Percentiles rank a stretch among this genome's conserved stretches.
phyloP scores from a whole-genome alignment of 2,329 filamentous ascomycete species.

The Aureobasidium sp. region DNA sequence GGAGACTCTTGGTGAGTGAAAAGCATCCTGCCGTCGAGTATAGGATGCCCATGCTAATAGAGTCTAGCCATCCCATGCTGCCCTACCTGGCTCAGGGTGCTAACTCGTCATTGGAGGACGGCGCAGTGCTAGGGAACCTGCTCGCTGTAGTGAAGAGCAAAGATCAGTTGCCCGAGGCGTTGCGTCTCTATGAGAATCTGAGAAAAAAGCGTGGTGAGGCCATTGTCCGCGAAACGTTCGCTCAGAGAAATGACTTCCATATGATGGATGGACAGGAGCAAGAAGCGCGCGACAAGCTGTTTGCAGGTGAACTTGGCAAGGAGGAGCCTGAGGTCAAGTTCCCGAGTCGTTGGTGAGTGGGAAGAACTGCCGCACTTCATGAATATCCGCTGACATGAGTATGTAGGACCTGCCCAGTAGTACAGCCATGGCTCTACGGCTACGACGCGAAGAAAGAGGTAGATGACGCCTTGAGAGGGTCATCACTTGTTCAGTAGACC shows the following conservation, averaged over 20 bases:
- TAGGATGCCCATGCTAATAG: background rate
- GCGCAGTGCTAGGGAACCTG: conserved; percentile 54
- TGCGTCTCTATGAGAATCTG: conserved; percentile 38
- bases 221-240: conserved; percentile 56
- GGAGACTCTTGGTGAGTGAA: conserved; percentile 46
- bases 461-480: conserved; percentile 19
- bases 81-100: conserved; percentile 58
- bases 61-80: conserved; percentile 48
- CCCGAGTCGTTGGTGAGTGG: conserved; percentile 50
- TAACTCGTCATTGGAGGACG: conserved; percentile 60
- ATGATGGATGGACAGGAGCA: conserved; percentile 47
- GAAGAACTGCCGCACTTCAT: background rate
- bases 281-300: conserved; percentile 47
- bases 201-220: conserved; percentile 42
- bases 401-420: conserved; percentile 44
- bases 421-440: conserved; percentile 57
- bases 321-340: conserved; percentile 44
- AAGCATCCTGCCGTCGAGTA: background rate
- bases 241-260: conserved; percentile 35
- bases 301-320: conserved; percentile 47
- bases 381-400: background rate
- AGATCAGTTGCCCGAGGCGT: conserved; percentile 29
- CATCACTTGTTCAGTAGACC: background rate
- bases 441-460: conserved; percentile 54
- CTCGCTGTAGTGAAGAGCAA: conserved; percentile 38